phyloP scores from a whole-genome alignment of 192 early-diverging fungal genomes.

The Dissophora globulifera region DNA sequence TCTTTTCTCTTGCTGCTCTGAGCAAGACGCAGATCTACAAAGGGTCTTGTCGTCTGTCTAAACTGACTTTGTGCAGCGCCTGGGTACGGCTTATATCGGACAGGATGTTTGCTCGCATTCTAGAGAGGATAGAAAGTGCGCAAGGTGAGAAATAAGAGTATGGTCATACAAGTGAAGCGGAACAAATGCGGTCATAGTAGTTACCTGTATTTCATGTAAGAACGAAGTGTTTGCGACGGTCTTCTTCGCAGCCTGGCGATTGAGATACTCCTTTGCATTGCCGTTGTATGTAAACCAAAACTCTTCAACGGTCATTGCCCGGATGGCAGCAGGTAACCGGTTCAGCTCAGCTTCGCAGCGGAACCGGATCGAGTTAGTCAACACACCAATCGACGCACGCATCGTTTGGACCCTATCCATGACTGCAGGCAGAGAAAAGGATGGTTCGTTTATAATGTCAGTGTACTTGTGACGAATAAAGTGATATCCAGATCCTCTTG shows the following conservation, averaged over 20 bases:
- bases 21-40: conserved; percentile 9
- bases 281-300: conserved; percentile 46
- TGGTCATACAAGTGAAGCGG: too few species aligned
- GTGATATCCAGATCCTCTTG: too few species aligned
- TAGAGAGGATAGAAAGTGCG: too few species aligned
- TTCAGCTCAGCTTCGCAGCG: conserved; percentile 38
- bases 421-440: neutral
- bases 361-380: conserved; percentile 40
- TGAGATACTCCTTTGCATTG: conserved; percentile 40
- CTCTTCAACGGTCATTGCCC: conserved; percentile 45
- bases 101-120: neutral
- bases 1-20: neutral
- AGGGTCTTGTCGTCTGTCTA: neutral
- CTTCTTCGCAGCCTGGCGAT: conserved; percentile 18
- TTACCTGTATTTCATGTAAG: conserved; percentile 31
- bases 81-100: conserved; percentile 17
- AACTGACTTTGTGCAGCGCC: neutral
- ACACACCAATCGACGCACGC: conserved; percentile 31
- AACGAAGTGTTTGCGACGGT: conserved; percentile 23
- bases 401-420: conserved; percentile 45
- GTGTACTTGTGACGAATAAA: neutral
- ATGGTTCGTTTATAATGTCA: neutral
- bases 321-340: conserved; percentile 29
- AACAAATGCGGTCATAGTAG: too few species aligned
- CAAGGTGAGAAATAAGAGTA: too few species aligned